phyloP scores from a whole-genome alignment of 805 yeast genomes.

The Candida sonorensis region DNA sequence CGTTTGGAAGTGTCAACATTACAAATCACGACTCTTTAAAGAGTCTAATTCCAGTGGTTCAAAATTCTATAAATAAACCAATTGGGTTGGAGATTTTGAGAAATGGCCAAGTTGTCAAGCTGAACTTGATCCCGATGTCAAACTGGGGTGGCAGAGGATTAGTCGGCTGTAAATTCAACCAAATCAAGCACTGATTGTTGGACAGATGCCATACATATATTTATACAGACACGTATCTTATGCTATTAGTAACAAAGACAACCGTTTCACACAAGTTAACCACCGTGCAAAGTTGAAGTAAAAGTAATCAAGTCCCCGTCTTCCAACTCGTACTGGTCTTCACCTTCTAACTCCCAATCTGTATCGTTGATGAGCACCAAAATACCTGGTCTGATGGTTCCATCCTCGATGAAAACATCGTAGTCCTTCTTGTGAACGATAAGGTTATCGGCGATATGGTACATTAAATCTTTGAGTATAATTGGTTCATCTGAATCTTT shows the following conservation, averaged over 20 bases:
- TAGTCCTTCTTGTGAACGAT: conserved; percentile 55
- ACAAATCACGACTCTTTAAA: conserved; percentile 47
- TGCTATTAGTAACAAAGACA: too few species aligned
- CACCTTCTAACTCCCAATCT: conserved; percentile 95
- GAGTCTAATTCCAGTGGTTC: conserved; percentile 38
- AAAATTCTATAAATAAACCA: conserved; percentile 19
- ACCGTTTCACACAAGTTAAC: conserved; percentile 39
- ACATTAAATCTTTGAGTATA: conserved; percentile 43
- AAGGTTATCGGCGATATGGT: conserved; percentile 45
- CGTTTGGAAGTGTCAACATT: conserved; percentile 44
- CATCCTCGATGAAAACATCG: conserved; percentile 77
- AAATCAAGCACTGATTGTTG: conserved; percentile 27
- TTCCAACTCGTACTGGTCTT: conserved; percentile 72
- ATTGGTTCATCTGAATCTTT: conserved; percentile 26
- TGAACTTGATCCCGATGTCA: conserved; percentile 37
- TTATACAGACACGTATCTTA: too few species aligned
- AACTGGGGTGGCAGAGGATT: conserved; percentile 63
- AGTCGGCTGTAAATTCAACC: conserved; percentile 58
- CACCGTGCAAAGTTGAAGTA: conserved; percentile 94
- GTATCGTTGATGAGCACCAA: conserved; percentile 87
- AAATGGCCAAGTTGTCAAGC: conserved; percentile 14
- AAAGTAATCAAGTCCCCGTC: conserved; percentile 74
- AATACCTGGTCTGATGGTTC: conserved; percentile 82
- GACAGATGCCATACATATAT: too few species aligned
- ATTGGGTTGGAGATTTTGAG: conserved; percentile 21